phyloP scores from a whole-genome alignment of 202 grass and related monocot species.

The Carex arenaria region DNA sequence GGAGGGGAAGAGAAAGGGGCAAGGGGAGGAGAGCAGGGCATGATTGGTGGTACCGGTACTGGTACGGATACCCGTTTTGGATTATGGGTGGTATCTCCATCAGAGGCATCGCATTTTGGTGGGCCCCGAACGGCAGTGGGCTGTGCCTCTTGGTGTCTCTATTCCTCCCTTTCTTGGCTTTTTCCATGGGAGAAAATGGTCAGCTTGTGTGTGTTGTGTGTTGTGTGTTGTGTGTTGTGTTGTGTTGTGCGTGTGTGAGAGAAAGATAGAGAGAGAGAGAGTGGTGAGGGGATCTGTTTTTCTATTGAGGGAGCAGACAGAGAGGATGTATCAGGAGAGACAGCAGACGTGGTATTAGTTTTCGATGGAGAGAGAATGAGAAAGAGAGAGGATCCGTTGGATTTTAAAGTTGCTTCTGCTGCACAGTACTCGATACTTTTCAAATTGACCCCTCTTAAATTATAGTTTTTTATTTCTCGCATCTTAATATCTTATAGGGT shows the following conservation, averaged over 20 bases:
- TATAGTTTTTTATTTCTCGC: neutral
- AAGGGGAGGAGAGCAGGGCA: conserved; percentile 79
- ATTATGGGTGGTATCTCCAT: conserved; percentile 34
- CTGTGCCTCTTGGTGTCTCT: conserved; percentile 18
- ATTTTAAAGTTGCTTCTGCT: neutral
- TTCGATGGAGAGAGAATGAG: neutral
- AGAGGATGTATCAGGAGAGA: conserved; percentile 29
- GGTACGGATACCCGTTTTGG: conserved; percentile 34
- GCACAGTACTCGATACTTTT: neutral
- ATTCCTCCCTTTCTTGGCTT: conserved; percentile 44
- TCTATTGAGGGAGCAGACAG: conserved; percentile 13
- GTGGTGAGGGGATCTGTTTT: neutral
- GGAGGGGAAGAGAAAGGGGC: conserved; percentile 55
- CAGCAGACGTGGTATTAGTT: neutral
- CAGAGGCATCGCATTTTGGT: conserved; percentile 29
- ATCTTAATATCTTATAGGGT: neutral
- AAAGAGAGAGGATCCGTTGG: conserved; percentile 13
- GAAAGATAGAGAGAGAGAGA: neutral
- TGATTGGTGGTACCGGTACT: conserved; percentile 57
- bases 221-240: conserved; percentile 1
- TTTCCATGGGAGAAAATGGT: conserved; percentile 20
- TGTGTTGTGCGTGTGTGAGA: neutral
- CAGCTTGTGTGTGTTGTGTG: neutral
- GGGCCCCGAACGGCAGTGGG: conserved; percentile 11
- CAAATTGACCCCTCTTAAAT: neutral